Evolutionary conservation across 73 alveolate genomes (phyloP), one percentile per base, ranked within the genome.

Genomic region (Durusdinium trenchii): DNA sequence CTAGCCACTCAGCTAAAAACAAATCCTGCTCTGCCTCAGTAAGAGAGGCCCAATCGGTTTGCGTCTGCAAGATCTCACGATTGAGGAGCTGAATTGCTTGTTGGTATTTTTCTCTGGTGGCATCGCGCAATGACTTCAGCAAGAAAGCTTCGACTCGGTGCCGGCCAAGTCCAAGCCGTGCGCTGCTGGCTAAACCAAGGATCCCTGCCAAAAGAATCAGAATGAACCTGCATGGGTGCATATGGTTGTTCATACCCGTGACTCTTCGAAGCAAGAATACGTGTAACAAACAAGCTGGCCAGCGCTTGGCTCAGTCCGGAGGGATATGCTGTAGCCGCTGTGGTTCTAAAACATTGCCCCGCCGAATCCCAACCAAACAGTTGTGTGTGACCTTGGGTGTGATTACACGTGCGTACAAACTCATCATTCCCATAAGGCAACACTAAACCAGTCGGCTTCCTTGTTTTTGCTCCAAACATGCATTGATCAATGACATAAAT

Each of bases 81-180:
- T 69, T 86, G 95, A 86, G 95, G 67, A 40, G 61, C 46, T 40
- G 48, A 3, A 86, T 12, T 48, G 95, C 95, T 40, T 86, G 61
- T 64, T 51, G 46, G 64, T 86, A 86, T 38, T 86, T 86, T 20
- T 60, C 64, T 30, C 32, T 42, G 6, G 95, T 86, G 57, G 95
- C 46, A 23, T 32, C 46, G 40, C 52, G 35, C 95, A 86, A 86
- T 42, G 83, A 47, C 26, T 61, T 86, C 76, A 86, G 83, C 64
- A 86, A 86, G 95, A 86, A 86, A 86, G 64, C 83, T 36, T 86
- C 81, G 12, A 86, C 64, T 16, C 95, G 95, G 95, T 32, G 40
- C 40, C 47, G 95, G 83, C 95, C 95, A 86, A 5, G 18, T 48
- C 95, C 95, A 86, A 48, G 87, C 57, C 61, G 62, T 45, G 45